phyloP scores from a whole-genome alignment of 106 monocot genomes.

The Amphibolis antarctica region DNA sequence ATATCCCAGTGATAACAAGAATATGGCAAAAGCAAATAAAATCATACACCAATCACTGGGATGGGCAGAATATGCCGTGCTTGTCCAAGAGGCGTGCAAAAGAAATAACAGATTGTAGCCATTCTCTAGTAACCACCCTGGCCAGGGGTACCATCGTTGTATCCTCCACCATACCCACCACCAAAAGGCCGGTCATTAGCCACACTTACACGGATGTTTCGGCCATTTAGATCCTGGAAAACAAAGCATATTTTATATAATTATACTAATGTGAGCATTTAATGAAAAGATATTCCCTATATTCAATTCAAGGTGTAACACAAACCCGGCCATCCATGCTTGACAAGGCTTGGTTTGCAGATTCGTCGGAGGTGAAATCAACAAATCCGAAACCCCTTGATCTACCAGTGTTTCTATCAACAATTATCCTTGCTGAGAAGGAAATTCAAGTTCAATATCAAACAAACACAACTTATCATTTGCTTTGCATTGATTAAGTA shows the following conservation, averaged over 20 bases:
- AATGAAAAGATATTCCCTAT: not conserved
- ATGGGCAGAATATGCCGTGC: too few relatives aligned
- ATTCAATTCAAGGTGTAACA: not conserved
- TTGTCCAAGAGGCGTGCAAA: too few relatives aligned
- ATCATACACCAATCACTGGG: too few relatives aligned
- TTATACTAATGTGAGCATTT: not conserved
- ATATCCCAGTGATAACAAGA: too few relatives aligned
- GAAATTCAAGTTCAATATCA: not conserved
- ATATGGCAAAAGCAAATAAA: too few relatives aligned
- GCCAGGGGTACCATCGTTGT: constrained; percentile 8
- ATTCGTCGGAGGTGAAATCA: constrained; percentile 42
- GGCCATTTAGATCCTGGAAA: constrained; percentile 61
- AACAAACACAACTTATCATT: too few relatives aligned
- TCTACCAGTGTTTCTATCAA: constrained; percentile 73
- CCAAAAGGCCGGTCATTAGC: constrained; percentile 52
- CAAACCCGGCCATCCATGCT: constrained; percentile 94
- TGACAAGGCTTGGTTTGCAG: constrained; percentile 46
- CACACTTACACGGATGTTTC: constrained; percentile 61
- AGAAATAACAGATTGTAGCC: too few relatives aligned
- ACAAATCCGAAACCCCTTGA: constrained; percentile 97
- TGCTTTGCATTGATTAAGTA: too few relatives aligned
- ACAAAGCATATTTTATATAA: not conserved
- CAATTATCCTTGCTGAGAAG: constrained; percentile 60
- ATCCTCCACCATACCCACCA: constrained; percentile 25
- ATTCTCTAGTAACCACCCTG: too few relatives aligned